Percentiles rank a stretch among this genome's conserved stretches.
These are phyloP conservation scores for Yamadazyma atlantica DNA, from an alignment of 1,139 yeast genomes.

Conservation along the genomic window DNA sequence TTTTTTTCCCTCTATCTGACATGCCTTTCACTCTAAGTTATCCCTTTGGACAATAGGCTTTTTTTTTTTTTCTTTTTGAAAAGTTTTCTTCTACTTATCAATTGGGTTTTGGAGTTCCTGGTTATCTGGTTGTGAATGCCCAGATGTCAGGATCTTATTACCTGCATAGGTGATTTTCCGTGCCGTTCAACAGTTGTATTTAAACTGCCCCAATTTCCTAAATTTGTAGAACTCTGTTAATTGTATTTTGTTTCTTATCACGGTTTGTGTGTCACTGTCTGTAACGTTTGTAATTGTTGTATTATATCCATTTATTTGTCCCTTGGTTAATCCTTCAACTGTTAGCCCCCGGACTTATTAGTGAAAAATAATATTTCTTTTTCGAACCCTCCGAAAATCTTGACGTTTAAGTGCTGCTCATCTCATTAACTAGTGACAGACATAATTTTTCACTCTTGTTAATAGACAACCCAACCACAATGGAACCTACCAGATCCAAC, in stretches of 20 bases:
- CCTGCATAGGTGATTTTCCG: not conserved
- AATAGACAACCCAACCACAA: constrained; percentile 3
- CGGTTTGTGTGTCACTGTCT: not conserved
- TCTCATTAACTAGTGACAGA: not conserved
- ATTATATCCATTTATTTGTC: not conserved
- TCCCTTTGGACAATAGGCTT: constrained; percentile 2
- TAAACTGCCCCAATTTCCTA: not conserved
- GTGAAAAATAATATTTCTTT: not conserved
- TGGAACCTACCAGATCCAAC: constrained; percentile 16
- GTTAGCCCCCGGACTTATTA: not conserved
- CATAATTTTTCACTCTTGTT: not conserved
- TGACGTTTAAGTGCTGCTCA: constrained; percentile 2
- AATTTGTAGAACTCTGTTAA: no score
- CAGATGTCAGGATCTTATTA: no score
- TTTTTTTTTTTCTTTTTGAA: not conserved
- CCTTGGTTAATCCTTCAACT: not conserved
- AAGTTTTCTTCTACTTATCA: not conserved
- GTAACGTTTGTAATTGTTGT: no score
- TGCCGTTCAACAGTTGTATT: not conserved
- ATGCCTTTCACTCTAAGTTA: not conserved
- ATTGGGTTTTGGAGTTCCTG: no score
- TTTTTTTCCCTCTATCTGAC: not conserved
- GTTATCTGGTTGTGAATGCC: no score
- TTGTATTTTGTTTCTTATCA: not conserved
- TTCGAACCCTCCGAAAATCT: not conserved